Conservation (phyloP, 2,329 filamentous ascomycete genomes). For the Cordyceps tenuipes region DNA sequence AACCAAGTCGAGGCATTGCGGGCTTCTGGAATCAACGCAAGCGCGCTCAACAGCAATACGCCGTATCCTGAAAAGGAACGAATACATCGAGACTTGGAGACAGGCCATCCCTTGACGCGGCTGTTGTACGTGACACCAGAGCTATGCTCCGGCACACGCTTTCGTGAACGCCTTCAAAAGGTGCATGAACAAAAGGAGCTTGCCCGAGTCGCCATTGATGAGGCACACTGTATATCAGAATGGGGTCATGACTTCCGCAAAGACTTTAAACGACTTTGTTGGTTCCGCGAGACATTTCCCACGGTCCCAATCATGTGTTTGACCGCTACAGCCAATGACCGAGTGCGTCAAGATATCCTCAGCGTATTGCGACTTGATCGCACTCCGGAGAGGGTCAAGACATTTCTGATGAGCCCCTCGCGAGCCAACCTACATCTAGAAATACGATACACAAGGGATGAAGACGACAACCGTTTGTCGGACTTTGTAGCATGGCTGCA, state of each 20-base stretch:
- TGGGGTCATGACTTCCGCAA: slow-evolving; percentile 98
- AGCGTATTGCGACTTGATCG: slow-evolving; percentile 60
- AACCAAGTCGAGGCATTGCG: slow-evolving; percentile 83
- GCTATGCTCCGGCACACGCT: slow-evolving; percentile 67
- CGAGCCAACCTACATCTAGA: slow-evolving; percentile 86
- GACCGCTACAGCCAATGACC: slow-evolving; percentile 79
- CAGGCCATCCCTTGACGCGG: slow-evolving; percentile 73
- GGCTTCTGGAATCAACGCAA: slow-evolving; percentile 66
- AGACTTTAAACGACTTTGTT: slow-evolving; percentile 78
- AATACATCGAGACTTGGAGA: slow-evolving; percentile 75
- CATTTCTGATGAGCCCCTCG: slow-evolving; percentile 76
- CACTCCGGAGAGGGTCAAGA: slow-evolving; percentile 49
- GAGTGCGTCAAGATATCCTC: slow-evolving; percentile 77
- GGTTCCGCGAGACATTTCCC: slow-evolving; percentile 75
- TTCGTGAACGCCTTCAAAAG: slow-evolving; percentile 63
- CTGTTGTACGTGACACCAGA: slow-evolving; percentile 93
- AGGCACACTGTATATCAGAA: slow-evolving; percentile 95
- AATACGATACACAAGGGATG: slow-evolving; percentile 71
- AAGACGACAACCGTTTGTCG: slow-evolving; percentile 61
- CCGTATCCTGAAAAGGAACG: slow-evolving; percentile 52
- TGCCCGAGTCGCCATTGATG: slow-evolving; percentile 82
- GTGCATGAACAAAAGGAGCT: slow-evolving; percentile 77
- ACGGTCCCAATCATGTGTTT: slow-evolving; percentile 86
- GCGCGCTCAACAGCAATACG: slow-evolving; percentile 81
- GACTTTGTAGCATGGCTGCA: slow-evolving; percentile 73